phyloP scores from a whole-genome alignment of 192 early-diverging fungal species.

The Entomortierella lignicola region DNA sequence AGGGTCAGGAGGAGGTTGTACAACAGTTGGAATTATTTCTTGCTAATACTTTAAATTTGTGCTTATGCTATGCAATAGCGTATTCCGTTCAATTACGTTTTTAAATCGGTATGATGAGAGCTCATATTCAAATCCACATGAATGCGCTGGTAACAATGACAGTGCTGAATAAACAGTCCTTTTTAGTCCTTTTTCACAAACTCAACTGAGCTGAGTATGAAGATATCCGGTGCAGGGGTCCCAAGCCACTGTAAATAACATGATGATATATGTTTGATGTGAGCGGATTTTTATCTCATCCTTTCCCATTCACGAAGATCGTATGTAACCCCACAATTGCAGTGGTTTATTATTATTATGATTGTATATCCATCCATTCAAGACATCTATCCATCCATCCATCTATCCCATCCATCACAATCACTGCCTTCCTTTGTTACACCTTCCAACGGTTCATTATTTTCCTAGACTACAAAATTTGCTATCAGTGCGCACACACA shows the following conservation, averaged over 20 bases:
- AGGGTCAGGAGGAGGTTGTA: too few species aligned
- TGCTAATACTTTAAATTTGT: too few species aligned
- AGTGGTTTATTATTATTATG: neutral
- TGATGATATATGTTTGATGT: neutral
- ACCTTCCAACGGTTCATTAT: neutral
- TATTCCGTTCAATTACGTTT: too few species aligned
- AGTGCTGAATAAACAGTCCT: neutral
- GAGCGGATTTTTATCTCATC: slow-evolving; percentile 6
- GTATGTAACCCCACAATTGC: slow-evolving; percentile 16
- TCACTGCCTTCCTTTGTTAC: neutral
- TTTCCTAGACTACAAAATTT: slow-evolving; percentile 9
- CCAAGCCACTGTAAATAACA: slow-evolving; percentile 1
- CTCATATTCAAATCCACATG: too few species aligned
- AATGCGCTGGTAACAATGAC: too few species aligned
- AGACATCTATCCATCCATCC: slow-evolving; percentile 12
- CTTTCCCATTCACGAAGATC: slow-evolving; percentile 48
- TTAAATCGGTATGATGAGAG: too few species aligned
- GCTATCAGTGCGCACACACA: slow-evolving; percentile 44
- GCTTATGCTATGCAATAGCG: too few species aligned
- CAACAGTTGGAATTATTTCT: too few species aligned
- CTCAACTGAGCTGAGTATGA: too few species aligned
- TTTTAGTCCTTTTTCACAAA: too few species aligned
- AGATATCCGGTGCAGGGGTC: neutral
- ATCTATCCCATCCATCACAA: neutral
- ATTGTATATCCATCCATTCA: slow-evolving; percentile 10